These are phyloP conservation scores for Neoarthrinium moseri DNA, from an alignment of 2,329 filamentous ascomycete genomes.

Conservation along the genomic window DNA sequence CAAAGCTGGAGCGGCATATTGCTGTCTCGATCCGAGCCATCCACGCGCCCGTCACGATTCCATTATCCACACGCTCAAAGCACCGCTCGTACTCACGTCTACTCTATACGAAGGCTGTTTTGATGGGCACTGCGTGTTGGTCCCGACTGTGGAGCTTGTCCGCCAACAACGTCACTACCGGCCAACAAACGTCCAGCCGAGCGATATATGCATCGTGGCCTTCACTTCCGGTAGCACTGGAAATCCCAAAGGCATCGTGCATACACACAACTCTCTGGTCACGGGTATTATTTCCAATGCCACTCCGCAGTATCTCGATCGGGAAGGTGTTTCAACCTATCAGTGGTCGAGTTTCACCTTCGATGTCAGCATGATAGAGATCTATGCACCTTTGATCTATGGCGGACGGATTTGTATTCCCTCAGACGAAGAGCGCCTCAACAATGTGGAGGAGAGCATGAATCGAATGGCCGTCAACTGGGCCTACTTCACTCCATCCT, in stretches of 20 bases:
- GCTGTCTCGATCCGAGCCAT: slow-evolving; percentile 36
- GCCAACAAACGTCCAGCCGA: background rate
- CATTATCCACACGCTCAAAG: slow-evolving; percentile 13
- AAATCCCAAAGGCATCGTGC: slow-evolving; percentile 47
- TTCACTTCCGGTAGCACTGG: slow-evolving; percentile 55
- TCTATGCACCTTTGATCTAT: background rate
- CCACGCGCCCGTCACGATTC: slow-evolving; percentile 24
- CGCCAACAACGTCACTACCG: background rate
- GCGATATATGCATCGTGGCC: slow-evolving; percentile 31
- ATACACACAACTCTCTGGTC: slow-evolving; percentile 10
- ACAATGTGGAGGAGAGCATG: slow-evolving; percentile 1
- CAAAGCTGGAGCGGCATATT: slow-evolving; percentile 16
- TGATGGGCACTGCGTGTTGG: background rate
- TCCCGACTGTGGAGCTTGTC: background rate
- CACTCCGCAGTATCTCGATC: slow-evolving; percentile 1
- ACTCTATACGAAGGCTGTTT: background rate
- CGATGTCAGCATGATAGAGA: slow-evolving; percentile 5
- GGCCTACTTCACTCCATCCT: slow-evolving; percentile 1
- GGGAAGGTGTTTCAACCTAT: background rate
- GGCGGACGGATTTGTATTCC: slow-evolving; percentile 4
- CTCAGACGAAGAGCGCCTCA: slow-evolving; percentile 6
- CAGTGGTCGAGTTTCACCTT: slow-evolving; percentile 5
- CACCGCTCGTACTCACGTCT: background rate
- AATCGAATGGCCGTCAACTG: slow-evolving; percentile 1
- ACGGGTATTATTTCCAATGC: slow-evolving; percentile 2